Evolutionary conservation across 1,284 basidiomycete species (phyloP), one percentile per base, ranked within the genome.

Genomic region (Tylopilus sp.): DNA sequence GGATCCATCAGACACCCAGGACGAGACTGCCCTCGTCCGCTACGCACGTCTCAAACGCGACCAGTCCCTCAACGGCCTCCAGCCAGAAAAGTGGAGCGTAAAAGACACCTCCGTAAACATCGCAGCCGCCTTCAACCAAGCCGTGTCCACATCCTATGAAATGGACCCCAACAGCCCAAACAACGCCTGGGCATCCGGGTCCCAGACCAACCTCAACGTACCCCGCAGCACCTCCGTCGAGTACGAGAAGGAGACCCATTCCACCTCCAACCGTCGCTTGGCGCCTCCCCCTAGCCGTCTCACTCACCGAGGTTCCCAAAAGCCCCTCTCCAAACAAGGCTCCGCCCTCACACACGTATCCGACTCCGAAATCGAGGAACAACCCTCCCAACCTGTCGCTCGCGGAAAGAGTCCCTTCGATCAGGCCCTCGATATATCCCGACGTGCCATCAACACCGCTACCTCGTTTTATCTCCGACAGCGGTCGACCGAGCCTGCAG

Each of bases 81-180:
- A 80, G 43, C 85, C 85, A 31, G 77, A 82, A 62, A 80, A 74
- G 74, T 85, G 82, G 82, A 67, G 65, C 58, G 79, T 87, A 52
- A 84, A 84, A 61, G 85, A 88, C 67, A 92, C 90, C 41, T 83
- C 85, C 35, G 89, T 92, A 46, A 88, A 89, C 66, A 83, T 91
- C 62, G 90, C 89, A 24, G 79, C 80, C 59, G 90, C 89, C 21
- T 87, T 92, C 61, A 72, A 76, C 57, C 82, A 83, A 66, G 88
- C 88, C 33, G 83, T 75, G 31, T 66, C 69, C 28, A 71, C 70
- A n/a, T 61, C 64, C 36, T 59, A 66, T 63, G 72, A 75, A 44
- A 77, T 77, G 73, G 58, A 11, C 39, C 48, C 60, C 8, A 67
- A 62, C 54, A 80, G 75, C 59, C 77, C 80, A 18, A 84, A 84